Conservation (phyloP, 73 alveolate genomes). For the Uronychia binucleata region DNA sequence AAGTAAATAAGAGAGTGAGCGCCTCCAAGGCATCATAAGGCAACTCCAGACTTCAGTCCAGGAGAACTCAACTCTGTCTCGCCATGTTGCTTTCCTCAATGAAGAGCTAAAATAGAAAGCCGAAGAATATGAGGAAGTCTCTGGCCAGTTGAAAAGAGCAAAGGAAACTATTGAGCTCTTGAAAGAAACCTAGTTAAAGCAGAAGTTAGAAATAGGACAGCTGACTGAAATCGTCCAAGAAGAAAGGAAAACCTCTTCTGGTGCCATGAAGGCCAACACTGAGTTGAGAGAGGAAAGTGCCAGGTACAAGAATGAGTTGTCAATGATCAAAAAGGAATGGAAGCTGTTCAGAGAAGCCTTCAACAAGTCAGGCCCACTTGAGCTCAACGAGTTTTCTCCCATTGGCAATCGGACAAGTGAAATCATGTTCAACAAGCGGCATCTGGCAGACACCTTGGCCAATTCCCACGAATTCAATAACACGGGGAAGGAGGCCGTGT, state of each 20-base stretch:
- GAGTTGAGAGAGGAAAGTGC: neutral
- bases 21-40: neutral
- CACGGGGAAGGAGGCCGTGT: neutral
- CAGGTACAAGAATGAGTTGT: neutral
- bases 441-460: neutral
- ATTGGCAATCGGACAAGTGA: neutral
- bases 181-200: neutral
- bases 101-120: neutral
- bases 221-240: neutral
- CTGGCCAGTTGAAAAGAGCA: neutral
- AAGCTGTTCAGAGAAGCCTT: neutral
- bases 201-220: neutral
- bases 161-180: neutral
- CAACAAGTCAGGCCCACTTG: neutral
- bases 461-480: neutral
- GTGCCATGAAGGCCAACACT: neutral
- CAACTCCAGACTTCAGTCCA: neutral
- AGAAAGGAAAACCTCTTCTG: neutral
- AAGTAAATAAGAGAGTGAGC: neutral
- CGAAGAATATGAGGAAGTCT: neutral
- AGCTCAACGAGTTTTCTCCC: neutral
- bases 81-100: neutral
- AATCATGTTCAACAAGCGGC: neutral
- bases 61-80: neutral
- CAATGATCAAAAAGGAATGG: neutral